Percentiles rank a stretch among this genome's conserved stretches.
phyloP scores from a whole-genome alignment of 495 filamentous ascomycete species.

The Talaromyces adpressus region DNA sequence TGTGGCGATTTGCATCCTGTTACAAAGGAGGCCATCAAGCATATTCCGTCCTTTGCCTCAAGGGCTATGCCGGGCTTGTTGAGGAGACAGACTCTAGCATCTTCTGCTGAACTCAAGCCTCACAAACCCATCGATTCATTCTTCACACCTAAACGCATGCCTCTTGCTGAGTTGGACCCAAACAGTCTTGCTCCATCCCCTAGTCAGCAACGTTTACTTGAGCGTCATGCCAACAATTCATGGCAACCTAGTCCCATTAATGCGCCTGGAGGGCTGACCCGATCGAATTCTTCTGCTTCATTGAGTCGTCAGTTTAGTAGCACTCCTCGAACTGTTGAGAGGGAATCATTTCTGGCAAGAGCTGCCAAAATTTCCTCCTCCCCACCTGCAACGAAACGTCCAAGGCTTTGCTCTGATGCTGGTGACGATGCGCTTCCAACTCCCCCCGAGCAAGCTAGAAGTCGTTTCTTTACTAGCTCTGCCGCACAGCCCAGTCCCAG shows the following conservation, averaged over 20 bases:
- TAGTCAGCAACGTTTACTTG: constrained; percentile 55
- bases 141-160: constrained; percentile 68
- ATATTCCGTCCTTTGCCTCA: constrained; percentile 23
- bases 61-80: constrained; percentile 23
- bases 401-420: constrained; percentile 50
- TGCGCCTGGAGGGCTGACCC: constrained; percentile 20
- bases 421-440: constrained; percentile 34
- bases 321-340: constrained; percentile 37
- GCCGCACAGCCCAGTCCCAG: constrained; percentile 43
- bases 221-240: constrained; percentile 42
- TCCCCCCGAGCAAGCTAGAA: constrained; percentile 34
- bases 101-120: constrained; percentile 52
- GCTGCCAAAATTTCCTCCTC: constrained; percentile 36
- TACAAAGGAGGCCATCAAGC: constrained; percentile 64
- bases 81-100: constrained; percentile 36
- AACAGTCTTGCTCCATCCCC: constrained; percentile 74
- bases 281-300: constrained; percentile 31
- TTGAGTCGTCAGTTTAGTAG: constrained; percentile 27
- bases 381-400: constrained; percentile 48
- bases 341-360: constrained; percentile 36
- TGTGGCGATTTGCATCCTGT: constrained; percentile 81
- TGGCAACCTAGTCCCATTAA: constrained; percentile 46
- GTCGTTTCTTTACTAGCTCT: constrained; percentile 49
- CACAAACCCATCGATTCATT: constrained; percentile 66
- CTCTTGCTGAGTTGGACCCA: constrained; percentile 78